Percentiles rank a stretch among this genome's conserved stretches.
These are phyloP conservation scores for Musa beccarii DNA, from an alignment of 176 grass and related monocot genomes.

Conservation along the genomic window DNA sequence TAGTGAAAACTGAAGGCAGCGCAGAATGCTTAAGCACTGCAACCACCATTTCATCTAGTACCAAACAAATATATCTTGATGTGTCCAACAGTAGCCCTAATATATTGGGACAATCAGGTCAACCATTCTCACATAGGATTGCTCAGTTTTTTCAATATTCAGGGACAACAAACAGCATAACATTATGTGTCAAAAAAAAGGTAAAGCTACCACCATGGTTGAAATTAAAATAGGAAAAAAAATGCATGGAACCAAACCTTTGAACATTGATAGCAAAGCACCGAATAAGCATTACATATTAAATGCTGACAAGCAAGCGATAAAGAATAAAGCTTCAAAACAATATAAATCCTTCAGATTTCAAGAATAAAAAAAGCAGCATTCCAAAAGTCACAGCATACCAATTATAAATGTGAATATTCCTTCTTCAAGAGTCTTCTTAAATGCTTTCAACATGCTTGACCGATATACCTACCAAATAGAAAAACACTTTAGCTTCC, in stretches of 20 bases:
- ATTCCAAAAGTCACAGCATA: constrained; percentile 41
- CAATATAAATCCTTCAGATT: neutral
- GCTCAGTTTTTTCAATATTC: constrained; percentile 2
- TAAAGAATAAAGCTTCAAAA: constrained; percentile 15
- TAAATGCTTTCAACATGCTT: constrained; percentile 96
- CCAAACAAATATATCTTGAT: constrained; percentile 34
- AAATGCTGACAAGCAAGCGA: constrained; percentile 11
- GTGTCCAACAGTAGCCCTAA: constrained; percentile 16
- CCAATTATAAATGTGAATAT: constrained; percentile 97
- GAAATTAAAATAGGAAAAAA: neutral
- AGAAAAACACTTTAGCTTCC: constrained; percentile 14
- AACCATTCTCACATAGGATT: neutral
- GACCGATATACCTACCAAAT: constrained; percentile 70
- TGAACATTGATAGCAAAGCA: neutral
- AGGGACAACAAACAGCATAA: constrained; percentile 1
- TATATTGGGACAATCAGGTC: constrained; percentile 10
- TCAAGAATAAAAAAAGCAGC: constrained; percentile 12
- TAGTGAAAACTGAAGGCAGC: constrained; percentile 59
- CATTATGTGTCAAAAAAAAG: too few relatives aligned
- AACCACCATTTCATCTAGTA: constrained; percentile 47
- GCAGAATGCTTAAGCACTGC: constrained; percentile 32
- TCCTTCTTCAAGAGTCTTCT: constrained; percentile 97
- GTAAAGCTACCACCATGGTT: too few relatives aligned
- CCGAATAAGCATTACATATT: neutral
- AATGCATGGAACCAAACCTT: neutral